A percentile compares a stretch with the other conserved stretches of the same genome.
Evolutionary conservation across 352 stramenopile genomes (phyloP).

Genomic region (Phytopythium boreale): DNA sequence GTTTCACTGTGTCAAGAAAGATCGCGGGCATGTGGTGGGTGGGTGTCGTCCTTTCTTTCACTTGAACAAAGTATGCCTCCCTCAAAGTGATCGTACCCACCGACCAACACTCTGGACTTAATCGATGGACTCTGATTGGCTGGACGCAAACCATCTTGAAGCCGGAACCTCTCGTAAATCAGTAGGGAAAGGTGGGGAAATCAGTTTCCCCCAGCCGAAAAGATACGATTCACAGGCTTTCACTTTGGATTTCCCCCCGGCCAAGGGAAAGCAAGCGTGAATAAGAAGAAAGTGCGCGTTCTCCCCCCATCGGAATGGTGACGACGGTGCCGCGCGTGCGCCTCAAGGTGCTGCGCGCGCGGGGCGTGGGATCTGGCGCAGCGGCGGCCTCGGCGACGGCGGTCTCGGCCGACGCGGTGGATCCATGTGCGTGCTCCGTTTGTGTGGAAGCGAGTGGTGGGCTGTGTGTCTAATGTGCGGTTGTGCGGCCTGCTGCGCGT

Average conservation of each 20-base stretch:
- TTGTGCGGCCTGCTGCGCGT: not conserved
- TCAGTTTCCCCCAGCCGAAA: not conserved
- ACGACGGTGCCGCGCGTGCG: constrained; percentile 35
- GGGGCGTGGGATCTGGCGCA: constrained; percentile 19
- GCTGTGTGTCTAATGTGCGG: not conserved
- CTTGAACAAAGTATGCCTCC: not conserved
- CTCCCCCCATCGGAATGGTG: not conserved
- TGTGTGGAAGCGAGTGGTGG: not conserved
- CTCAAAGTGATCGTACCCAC: not conserved
- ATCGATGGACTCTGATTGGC: constrained; percentile 1
- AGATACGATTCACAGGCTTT: not conserved
- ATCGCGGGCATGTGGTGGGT: too few species aligned
- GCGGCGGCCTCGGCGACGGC: constrained; percentile 5
- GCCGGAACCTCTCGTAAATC: constrained; percentile 73
- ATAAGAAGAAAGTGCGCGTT: too few species aligned
- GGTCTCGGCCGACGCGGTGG: not conserved
- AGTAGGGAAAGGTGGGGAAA: constrained; percentile 8
- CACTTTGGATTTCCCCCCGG: constrained; percentile 1
- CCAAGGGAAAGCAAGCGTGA: not conserved
- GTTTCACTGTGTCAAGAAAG: not conserved
- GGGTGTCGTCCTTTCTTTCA: not conserved
- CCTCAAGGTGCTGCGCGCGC: constrained; percentile 33
- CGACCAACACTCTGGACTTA: not conserved
- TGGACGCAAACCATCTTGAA: not conserved
- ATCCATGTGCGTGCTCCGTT: constrained; percentile 1